Percentiles rank a stretch among this genome's conserved stretches.
These are phyloP conservation scores for Fraxinus pennsylvanica DNA, from an alignment of 257 asterid species.

Conservation along the genomic window DNA sequence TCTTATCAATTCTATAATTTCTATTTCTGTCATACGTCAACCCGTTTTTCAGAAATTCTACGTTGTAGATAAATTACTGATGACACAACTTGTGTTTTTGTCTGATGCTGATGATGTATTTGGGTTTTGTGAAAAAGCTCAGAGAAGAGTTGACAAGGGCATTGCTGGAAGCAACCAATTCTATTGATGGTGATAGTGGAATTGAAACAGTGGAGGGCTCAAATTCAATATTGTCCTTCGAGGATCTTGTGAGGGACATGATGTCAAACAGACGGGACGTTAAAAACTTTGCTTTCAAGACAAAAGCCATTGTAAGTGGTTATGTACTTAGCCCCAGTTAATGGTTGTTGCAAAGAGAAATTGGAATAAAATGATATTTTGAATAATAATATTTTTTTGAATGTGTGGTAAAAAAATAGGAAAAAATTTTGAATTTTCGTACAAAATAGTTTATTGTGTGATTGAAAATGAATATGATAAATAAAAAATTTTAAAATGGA, in stretches of 20 bases:
- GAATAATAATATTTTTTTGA: too few relatives aligned
- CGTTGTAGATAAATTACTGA: not conserved
- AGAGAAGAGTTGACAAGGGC: constrained; percentile 89
- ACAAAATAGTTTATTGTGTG: too few relatives aligned
- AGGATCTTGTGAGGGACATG: constrained; percentile 76
- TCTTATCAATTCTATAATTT: not conserved
- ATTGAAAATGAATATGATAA: too few relatives aligned
- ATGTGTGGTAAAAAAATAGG: too few relatives aligned
- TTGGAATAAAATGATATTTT: too few relatives aligned
- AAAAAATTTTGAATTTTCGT: too few relatives aligned
- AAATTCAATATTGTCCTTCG: constrained; percentile 51
- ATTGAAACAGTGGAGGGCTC: constrained; percentile 32
- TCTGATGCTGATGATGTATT: constrained; percentile 21
- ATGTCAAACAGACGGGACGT: constrained; percentile 66
- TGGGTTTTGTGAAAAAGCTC: constrained; percentile 57
- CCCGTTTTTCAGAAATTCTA: constrained; percentile 8
- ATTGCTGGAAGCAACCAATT: constrained; percentile 57
- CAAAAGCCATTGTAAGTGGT: constrained; percentile 66
- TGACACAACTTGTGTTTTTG: constrained; percentile 12
- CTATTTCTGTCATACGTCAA: constrained; percentile 27
- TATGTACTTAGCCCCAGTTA: too few relatives aligned
- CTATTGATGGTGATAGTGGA: constrained; percentile 38
- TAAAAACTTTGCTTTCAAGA: constrained; percentile 70
- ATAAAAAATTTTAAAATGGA: too few relatives aligned
- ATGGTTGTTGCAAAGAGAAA: too few relatives aligned